A percentile compares a stretch with the other conserved stretches of the same genome.
Conservation (phyloP, 768 basidiomycete genomes). For the Tylopilus subfusipes region DNA sequence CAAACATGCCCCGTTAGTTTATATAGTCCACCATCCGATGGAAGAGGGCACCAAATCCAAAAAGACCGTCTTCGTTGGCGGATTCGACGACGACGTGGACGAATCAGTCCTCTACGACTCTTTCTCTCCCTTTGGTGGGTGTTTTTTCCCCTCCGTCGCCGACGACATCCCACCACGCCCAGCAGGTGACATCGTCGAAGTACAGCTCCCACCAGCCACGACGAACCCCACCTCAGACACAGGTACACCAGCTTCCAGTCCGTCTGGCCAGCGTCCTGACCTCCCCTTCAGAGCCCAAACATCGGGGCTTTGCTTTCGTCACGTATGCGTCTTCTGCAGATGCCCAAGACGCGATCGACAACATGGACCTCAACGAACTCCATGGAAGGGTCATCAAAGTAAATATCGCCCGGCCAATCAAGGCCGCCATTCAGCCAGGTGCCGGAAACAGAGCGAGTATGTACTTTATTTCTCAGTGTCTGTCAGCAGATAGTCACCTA, state of each 20-base stretch:
- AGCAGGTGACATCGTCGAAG: conserved; percentile 87
- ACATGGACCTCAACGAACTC: conserved; percentile 95
- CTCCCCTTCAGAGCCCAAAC: conserved; percentile 56
- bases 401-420: conserved; percentile 82
- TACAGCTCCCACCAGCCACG: conserved; percentile 79
- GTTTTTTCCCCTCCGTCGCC: not conserved
- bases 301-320: conserved; percentile 92
- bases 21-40: conserved; percentile 41
- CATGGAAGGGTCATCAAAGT: conserved; percentile 74
- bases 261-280: conserved; percentile 5
- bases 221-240: conserved; percentile 63
- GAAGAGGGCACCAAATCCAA: conserved; percentile 83
- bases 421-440: conserved; percentile 57
- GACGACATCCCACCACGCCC: not conserved
- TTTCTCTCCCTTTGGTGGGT: conserved; percentile 85
- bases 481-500: not conserved
- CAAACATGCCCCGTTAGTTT: conserved; percentile 8
- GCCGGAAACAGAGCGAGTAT: conserved; percentile 73
- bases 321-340: conserved; percentile 78
- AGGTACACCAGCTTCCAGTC: conserved; percentile 35
- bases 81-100: conserved; percentile 80
- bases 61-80: conserved; percentile 83
- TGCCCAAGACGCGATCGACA: conserved; percentile 96
- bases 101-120: conserved; percentile 70
- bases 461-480: conserved; percentile 26